Base-by-base conservation (phyloP, 768 basidiomycete genomes). In the Naematelia encephala region DNA sequence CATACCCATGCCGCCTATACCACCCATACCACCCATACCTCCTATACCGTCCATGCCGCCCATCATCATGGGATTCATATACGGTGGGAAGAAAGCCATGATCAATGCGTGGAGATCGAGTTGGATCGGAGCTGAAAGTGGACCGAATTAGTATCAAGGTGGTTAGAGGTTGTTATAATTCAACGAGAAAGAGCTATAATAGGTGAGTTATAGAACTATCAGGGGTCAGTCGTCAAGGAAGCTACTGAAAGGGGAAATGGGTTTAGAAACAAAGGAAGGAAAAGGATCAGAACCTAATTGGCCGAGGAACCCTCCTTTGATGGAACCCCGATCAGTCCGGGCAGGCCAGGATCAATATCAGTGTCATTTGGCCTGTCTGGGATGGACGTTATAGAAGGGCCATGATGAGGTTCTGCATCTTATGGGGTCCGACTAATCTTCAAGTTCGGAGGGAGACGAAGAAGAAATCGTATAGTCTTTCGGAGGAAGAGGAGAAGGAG, bases 1-100 rank as follows among this genome's bases (percentile, higher is more conserved):
- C 62, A 73, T 65, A 0, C 57, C 47, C 66, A 67, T 61, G 11
- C 60, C 59, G 53, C 59, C 55, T 16, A 50, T 48, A 30, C 61
- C 50, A 2, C 56, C 56, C 67, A 68, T 68, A 3, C 53, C 53
- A n/a, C n/a, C n/a, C 64, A 66, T 58, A 0, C 51, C 53, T 10
- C 56, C 57, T 57, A 59, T 59, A 16, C 51, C 59, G 1, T 60
- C 60, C 59, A 56, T 55, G 5, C 60, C 47, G 30, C 52, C 52
- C 30, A 54, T 34, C 30, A 54, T 34, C 54, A 55, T 55, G 22
- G 54, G 54, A 23, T 55, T 55, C 34, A 39, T 39, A 39, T 39
- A 39, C 34, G 34, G 34, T 39, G 34, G 34, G 16, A 39, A 39
- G 34, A 39, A 39, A 16, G 34, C 34, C 34, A 39, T 39, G 34